Evolutionary conservation across 2,329 filamentous ascomycete genomes (phyloP).

Genomic region (Talaromyces sp.): DNA sequence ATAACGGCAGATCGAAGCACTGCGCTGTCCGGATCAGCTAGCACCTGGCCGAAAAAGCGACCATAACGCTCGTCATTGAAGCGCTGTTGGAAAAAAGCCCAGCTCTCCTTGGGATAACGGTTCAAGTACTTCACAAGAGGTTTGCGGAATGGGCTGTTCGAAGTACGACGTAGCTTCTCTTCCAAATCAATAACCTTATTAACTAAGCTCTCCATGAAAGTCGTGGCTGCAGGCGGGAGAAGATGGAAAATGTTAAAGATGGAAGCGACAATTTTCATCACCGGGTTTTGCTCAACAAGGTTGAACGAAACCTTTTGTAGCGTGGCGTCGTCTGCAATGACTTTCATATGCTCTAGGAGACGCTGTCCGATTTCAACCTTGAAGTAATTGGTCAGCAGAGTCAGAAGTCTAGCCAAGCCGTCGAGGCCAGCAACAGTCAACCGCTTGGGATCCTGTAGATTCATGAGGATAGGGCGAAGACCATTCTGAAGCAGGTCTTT

Average conservation of each 20-base stretch:
- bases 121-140: conserved; percentile 93
- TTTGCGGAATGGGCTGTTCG: conserved; percentile 84
- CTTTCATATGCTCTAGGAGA: conserved; percentile 89
- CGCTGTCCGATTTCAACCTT: conserved; percentile 96
- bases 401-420: conserved; percentile 82
- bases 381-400: conserved; percentile 94
- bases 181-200: conserved; percentile 89
- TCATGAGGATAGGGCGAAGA: conserved; percentile 90
- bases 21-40: conserved; percentile 70
- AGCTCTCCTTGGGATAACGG: conserved; percentile 84
- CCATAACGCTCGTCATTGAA: conserved; percentile 84
- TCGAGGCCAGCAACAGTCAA: conserved; percentile 86
- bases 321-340: conserved; percentile 74
- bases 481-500: conserved; percentile 95
- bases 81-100: conserved; percentile 72
- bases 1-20: conserved; percentile 71
- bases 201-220: conserved; percentile 86
- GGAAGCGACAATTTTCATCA: conserved; percentile 91
- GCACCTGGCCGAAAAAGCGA: conserved; percentile 82
- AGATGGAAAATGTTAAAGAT: conserved; percentile 97
- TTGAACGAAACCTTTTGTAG: conserved; percentile 92
- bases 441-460: conserved; percentile 88
- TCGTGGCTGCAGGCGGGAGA: conserved; percentile 82
- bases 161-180: conserved; percentile 76
- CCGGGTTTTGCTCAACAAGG: conserved; percentile 84